Evolutionary conservation across 805 yeast species (phyloP), one percentile per base, ranked within the genome.

Genomic region (Wickerhamiella shivajii): DNA sequence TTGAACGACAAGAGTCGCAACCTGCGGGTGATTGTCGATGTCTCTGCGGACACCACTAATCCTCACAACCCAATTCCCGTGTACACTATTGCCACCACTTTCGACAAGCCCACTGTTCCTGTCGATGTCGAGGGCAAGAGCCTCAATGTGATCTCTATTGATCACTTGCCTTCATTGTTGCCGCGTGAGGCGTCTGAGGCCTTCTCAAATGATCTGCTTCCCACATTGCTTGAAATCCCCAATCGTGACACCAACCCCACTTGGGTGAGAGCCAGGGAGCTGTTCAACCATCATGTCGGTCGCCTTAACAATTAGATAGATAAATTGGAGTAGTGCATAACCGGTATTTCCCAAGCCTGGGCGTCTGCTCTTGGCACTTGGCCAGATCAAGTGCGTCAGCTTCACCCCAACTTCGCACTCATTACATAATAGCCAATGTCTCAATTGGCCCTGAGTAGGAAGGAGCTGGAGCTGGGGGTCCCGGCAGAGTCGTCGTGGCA

Each of bases 11-110:
- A 63, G 27, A 19, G 36, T 27, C 81, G 98, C 71, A 76, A 67
- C 44, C 69, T 90, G 53, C 72, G 87, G 58, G 81, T 92, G 12
- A 83, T 90, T 40, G 96, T 90, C 34, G 99, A 90, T 57, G 99
- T 90, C 38, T 80, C 94, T 33, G 98, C 98, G 37, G 99, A 90
- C 61, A 90, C 97, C 30, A 90, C 98, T 36, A 90, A 90, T 59
- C 96, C 96, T 40, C 87, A 84, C 66, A 90, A 90, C 63, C 99
- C 99, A 38, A 71, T 90, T 39, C 98, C 99, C 41, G 87, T 90
- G 35, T 92, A 90, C 59, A 64, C 72, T 16, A 66, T 81, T 44
- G 93, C 94, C 37, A 87, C 98, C 18, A 84, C 77, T 5, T 90
- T 90, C 65, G 69, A 71, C 44, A 71, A 81, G 47, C 99, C 98